Evolutionary conservation across 2,329 filamentous ascomycete genomes (phyloP).

Genomic region (Xylaria arbuscula): DNA sequence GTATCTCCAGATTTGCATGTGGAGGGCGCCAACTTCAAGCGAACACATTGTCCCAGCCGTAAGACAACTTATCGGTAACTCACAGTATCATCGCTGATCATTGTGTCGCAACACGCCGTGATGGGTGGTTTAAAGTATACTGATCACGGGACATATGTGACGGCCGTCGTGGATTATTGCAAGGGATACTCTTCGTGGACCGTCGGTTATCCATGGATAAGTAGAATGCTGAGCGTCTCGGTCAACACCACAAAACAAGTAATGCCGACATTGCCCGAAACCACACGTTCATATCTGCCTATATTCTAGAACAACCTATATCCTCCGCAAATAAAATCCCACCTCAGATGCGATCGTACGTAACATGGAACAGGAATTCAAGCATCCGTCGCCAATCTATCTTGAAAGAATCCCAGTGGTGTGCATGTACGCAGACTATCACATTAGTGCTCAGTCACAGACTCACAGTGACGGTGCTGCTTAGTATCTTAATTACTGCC

Average conservation of each 20-base stretch:
- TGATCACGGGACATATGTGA: conserved; percentile 3
- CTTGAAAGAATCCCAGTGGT: neutral
- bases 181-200: conserved; percentile 6
- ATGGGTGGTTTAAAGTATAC: neutral
- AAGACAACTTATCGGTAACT: neutral
- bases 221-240: conserved; percentile 11
- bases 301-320: conserved; percentile 28
- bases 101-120: conserved; percentile 9
- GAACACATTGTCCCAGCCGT: neutral
- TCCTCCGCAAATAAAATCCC: conserved; percentile 8
- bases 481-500: neutral
- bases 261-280: conserved; percentile 40
- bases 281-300: neutral
- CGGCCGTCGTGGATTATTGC: conserved; percentile 7
- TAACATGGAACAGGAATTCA: conserved; percentile 1
- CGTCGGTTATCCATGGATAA: conserved; percentile 32
- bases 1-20: conserved; percentile 19
- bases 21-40: conserved; percentile 21
- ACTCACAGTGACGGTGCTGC: conserved; percentile 10
- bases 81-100: neutral
- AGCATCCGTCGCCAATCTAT: neutral
- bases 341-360: conserved; percentile 22
- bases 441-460: neutral
- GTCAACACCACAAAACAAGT: conserved; percentile 28
- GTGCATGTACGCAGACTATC: conserved; percentile 2